Conservation (phyloP, 495 filamentous ascomycete species). For the Parachaetomium inaequale region DNA sequence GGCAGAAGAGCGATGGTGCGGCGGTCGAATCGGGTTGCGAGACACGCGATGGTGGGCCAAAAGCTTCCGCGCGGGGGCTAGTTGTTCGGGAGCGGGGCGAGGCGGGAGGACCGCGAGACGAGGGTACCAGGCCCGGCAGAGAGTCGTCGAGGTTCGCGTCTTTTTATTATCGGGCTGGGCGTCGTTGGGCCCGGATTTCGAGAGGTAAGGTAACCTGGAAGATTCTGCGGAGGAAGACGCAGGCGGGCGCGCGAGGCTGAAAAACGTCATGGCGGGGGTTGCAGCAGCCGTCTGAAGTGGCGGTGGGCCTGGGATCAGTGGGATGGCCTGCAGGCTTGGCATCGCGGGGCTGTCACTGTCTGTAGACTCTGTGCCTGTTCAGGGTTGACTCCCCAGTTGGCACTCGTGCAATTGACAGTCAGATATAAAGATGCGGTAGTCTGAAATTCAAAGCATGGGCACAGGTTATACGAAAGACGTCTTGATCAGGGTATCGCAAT, state of each 20-base stretch:
- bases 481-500: not conserved
- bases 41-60: constrained; percentile 5
- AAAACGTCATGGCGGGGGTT: constrained; percentile 24
- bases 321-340: constrained; percentile 7
- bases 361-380: no score
- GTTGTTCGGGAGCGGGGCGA: not conserved
- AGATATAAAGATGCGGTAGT: no score
- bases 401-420: no score
- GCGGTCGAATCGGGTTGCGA: constrained; percentile 11
- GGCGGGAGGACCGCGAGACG: not conserved
- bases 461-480: no score
- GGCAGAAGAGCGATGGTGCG: not conserved
- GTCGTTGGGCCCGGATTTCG: not conserved
- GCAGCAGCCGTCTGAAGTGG: not conserved
- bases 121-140: not conserved
- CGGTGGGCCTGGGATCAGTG: not conserved
- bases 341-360: no score
- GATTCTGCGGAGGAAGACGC: not conserved
- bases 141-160: not conserved
- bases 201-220: not conserved
- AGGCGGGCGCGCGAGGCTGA: constrained; percentile 18
- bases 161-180: not conserved
- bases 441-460: no score
- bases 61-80: not conserved
- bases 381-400: no score